Conservation (phyloP, 2,329 filamentous ascomycete species). For the Corinectria fuckeliana region DNA sequence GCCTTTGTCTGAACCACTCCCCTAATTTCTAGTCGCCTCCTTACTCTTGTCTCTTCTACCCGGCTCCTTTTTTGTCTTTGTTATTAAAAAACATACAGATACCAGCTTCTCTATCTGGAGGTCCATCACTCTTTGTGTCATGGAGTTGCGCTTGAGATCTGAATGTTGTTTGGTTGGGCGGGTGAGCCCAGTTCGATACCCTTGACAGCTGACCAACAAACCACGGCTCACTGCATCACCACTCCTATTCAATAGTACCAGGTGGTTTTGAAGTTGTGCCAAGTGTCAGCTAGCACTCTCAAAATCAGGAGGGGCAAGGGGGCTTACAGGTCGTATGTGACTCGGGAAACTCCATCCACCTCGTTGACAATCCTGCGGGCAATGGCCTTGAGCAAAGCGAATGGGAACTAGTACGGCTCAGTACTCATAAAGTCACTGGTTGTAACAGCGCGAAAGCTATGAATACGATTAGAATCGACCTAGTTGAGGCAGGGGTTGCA, state of each 20-base stretch:
- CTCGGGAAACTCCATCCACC: constrained; percentile 5
- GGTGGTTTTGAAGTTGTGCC: background rate
- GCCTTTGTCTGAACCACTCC: too few species aligned
- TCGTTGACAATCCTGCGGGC: constrained; percentile 8
- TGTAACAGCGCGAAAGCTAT: background rate
- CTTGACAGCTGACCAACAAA: too few species aligned
- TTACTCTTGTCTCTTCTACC: too few species aligned
- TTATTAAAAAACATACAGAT: too few species aligned
- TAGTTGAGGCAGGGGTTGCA: background rate
- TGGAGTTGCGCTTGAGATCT: too few species aligned
- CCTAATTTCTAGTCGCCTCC: too few species aligned
- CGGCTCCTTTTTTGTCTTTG: too few species aligned
- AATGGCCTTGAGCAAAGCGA: background rate
- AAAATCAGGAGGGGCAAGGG: background rate
- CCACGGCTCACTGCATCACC: background rate
- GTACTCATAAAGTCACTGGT: constrained; percentile 7
- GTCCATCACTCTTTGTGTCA: too few species aligned
- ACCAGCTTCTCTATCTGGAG: too few species aligned
- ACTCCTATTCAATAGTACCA: background rate
- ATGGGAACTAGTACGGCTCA: constrained; percentile 4
- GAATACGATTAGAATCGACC: background rate
- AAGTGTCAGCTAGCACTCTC: background rate
- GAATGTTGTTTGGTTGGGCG: too few species aligned
- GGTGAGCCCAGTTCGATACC: too few species aligned
- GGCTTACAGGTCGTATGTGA: background rate